Evolutionary conservation across 768 basidiomycete species (phyloP).

Genomic region (Boletus sp.): DNA sequence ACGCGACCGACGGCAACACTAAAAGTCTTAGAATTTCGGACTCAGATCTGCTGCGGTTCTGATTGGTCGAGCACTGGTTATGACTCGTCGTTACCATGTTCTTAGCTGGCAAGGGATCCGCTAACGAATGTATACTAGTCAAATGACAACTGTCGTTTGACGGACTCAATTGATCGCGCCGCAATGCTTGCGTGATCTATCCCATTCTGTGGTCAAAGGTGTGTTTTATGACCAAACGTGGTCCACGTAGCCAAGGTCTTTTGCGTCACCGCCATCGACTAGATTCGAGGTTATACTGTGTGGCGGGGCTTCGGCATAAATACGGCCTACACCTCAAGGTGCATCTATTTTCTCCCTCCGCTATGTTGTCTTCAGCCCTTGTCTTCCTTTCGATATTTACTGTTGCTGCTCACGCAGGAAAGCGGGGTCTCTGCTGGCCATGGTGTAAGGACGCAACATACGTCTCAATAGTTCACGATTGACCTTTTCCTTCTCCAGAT

Average conservation of each 20-base stretch:
- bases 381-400: conserved; percentile 19
- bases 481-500: conserved; percentile 13
- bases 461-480: not conserved
- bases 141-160: too few relatives aligned
- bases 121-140: too few relatives aligned
- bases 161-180: not conserved
- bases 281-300: conserved; percentile 8
- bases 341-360: not conserved
- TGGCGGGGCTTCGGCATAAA: conserved; percentile 6
- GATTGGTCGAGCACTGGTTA: too few relatives aligned
- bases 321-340: not conserved
- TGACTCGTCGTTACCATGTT: too few relatives aligned
- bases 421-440: conserved; percentile 38
- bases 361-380: conserved; percentile 22
- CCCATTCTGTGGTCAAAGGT: too few relatives aligned
- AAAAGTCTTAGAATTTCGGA: too few relatives aligned
- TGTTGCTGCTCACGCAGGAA: conserved; percentile 31
- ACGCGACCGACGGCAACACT: too few relatives aligned
- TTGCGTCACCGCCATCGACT: not conserved
- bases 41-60: too few relatives aligned
- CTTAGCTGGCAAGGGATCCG: too few relatives aligned
- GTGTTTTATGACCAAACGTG: conserved; percentile 12
- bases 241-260: conserved; percentile 28
- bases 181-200: not conserved
- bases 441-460: conserved; percentile 25